Evolutionary conservation across 805 yeast species (phyloP), one percentile per base, ranked within the genome.

Genomic region (Sungouiella blattae): DNA sequence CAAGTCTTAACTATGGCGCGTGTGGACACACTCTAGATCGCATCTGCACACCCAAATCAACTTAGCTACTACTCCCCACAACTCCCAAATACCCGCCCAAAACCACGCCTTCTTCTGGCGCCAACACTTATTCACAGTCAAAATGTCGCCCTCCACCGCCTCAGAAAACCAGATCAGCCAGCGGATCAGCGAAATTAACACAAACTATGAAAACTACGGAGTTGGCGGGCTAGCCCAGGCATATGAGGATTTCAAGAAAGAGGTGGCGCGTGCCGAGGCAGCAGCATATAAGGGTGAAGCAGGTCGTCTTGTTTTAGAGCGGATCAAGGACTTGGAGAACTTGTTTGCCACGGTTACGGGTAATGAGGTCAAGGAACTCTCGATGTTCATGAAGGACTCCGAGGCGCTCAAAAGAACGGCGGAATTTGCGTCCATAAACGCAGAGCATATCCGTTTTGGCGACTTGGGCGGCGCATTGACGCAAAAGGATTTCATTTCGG

Each of bases 231-330:
- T 42, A 15, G 32, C 46, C 5, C 40, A 38, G 20, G 50, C 49
- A 2, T 64, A 64, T 35, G 69, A 64, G 18, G 43, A 40, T 13
- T 50, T 60, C 37, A 49, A 55, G 17, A 43, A 46, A 5, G 50
- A 50, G 20, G 46, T 64, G 33, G 46, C 41, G 12, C 41, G 40
- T 7, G 75, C 71, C 16, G 63, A 77, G 30, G 69, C 76, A 0
- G 69, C 71, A 30, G 74, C 79, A 1, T 72, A 77, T 3, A 67
- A 80, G 21, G 81, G 77, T 11, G 77, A 77, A 26, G 87, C 85
- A 11, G 58, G 80, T 2, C 50, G 56, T 11, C 49, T 69, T 13
- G 82, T 79, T 2, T 51, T 65, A 3, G 49, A 63, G 13, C 67
- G 73, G 11, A 52, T 82, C 27, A 47, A 54, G 3, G 61, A 58